Base-by-base conservation (phyloP, 805 yeast genomes). In the Candida sanyiensis region DNA sequence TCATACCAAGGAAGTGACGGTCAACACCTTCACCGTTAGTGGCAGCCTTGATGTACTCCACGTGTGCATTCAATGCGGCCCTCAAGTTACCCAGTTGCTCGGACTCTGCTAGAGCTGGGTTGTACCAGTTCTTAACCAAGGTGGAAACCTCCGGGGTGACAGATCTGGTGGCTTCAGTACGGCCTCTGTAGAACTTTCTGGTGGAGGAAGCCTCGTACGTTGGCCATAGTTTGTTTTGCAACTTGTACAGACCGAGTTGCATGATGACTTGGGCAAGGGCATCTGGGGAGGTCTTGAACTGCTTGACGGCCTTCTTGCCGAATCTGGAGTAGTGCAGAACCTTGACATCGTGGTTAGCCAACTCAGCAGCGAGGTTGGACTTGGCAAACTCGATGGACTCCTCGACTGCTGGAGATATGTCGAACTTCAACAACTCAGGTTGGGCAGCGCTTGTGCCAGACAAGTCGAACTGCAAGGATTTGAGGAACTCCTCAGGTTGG, bases 131-230 rank as follows among this genome's bases (percentile, higher is more conserved):
- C 56, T 74, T 67, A 42, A 83, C 94, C 62, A 88, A 84, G 24
- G 67, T 66, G 34, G 73, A 67, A 19, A 87, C 73, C 57, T 83
- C 95, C 37, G 59, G 58, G 7, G 95, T 79, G 9, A 86, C 96
- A 5, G 87, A 67, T 55, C 98, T 75, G 45, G 93, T 87, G 18
- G 96, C 83, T 64, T 90, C 98, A 7, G 97, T 90, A 61, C 98
- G 77, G 40, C 98, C 98, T 54, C 75, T 79, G 56, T 77, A 82
- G 62, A 72, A 90, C 59, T 77, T 81, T 62, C 97, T 78, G 2
- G 97, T 90, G 16, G 97, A 86, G 3, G 97, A 96, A 37, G 95
- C 81, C 64, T 90, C 98, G 64, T 90, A 90, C 10, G 97, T 90
- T 47, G 97, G 96, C 56, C 90, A 74, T 38, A 77, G 69, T 38